Conservation (phyloP, 2,329 filamentous ascomycete genomes). For the Alternaria tenuissima region DNA sequence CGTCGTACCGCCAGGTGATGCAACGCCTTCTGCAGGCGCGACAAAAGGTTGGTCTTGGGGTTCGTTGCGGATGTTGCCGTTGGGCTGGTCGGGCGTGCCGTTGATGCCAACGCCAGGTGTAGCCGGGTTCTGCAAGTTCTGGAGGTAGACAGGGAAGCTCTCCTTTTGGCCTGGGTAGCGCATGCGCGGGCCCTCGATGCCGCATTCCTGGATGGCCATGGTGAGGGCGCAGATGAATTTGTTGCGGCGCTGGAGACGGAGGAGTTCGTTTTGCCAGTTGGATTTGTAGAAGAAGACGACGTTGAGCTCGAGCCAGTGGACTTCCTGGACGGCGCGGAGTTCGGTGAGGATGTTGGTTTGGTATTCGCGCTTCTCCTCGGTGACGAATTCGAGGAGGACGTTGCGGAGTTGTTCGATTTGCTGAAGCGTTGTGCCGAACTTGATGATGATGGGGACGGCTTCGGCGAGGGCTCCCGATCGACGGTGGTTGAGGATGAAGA, state of each 20-base stretch:
- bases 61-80: slow-evolving; percentile 47
- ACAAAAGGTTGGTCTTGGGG: slow-evolving; percentile 56
- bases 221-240: slow-evolving; percentile 94
- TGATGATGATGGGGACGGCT: slow-evolving; percentile 82
- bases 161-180: slow-evolving; percentile 73
- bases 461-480: slow-evolving; percentile 89
- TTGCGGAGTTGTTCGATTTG: slow-evolving; percentile 84
- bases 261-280: slow-evolving; percentile 93
- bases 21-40: slow-evolving; percentile 37
- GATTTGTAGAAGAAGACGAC: slow-evolving; percentile 98
- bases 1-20: slow-evolving; percentile 2
- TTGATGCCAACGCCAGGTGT: slow-evolving; percentile 54
- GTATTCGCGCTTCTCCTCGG: slow-evolving; percentile 87
- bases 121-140: slow-evolving; percentile 59
- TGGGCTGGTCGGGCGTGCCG: slow-evolving; percentile 56
- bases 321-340: slow-evolving; percentile 79
- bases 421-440: slow-evolving; percentile 84
- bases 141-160: slow-evolving; percentile 72
- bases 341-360: slow-evolving; percentile 87
- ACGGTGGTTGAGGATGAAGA: slow-evolving; percentile 95
- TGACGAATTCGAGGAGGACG: slow-evolving; percentile 83
- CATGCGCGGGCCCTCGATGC: slow-evolving; percentile 83
- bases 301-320: slow-evolving; percentile 86
- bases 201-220: slow-evolving; percentile 81
- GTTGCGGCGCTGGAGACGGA: slow-evolving; percentile 89